A percentile compares a stretch with the other conserved stretches of the same genome.
phyloP scores from a whole-genome alignment of 2,329 filamentous ascomycete species.

The Dothistroma pini region DNA sequence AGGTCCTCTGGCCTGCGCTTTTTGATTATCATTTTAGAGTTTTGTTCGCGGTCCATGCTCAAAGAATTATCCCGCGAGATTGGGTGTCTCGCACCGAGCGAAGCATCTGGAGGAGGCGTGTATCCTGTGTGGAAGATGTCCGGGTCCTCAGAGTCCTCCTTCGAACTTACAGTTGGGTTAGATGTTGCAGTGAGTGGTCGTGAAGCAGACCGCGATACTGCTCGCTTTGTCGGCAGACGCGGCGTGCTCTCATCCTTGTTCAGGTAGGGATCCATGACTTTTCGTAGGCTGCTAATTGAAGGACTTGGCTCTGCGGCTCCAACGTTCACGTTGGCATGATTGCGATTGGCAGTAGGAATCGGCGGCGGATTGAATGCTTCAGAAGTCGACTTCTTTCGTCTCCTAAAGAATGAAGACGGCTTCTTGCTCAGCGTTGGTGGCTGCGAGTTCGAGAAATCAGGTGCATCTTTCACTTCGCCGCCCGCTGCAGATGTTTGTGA shows the following conservation, averaged over 20 bases:
- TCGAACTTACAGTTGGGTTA: constrained; percentile 13
- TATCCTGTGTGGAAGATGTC: constrained; percentile 73
- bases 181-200: constrained; percentile 27
- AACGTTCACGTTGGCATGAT: constrained; percentile 36
- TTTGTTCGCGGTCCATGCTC: constrained; percentile 34
- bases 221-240: constrained; percentile 1
- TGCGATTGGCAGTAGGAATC: constrained; percentile 39
- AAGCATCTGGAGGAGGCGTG: constrained; percentile 66
- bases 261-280: constrained; percentile 85
- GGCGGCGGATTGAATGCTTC: constrained; percentile 63
- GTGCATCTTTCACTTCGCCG: background rate
- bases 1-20: constrained; percentile 25
- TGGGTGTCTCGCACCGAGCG: constrained; percentile 51
- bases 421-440: constrained; percentile 70
- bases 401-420: constrained; percentile 87
- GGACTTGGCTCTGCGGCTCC: constrained; percentile 51
- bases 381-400: constrained; percentile 83
- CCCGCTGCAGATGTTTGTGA: constrained; percentile 20
- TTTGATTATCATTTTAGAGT: constrained; percentile 41
- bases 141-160: constrained; percentile 38
- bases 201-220: constrained; percentile 21
- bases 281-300: constrained; percentile 72
- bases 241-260: constrained; percentile 27
- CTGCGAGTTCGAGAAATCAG: constrained; percentile 3
- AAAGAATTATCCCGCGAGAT: constrained; percentile 46